Evolutionary conservation across 1,284 basidiomycete species (phyloP).

Genomic region (Cronartium ribicola): DNA sequence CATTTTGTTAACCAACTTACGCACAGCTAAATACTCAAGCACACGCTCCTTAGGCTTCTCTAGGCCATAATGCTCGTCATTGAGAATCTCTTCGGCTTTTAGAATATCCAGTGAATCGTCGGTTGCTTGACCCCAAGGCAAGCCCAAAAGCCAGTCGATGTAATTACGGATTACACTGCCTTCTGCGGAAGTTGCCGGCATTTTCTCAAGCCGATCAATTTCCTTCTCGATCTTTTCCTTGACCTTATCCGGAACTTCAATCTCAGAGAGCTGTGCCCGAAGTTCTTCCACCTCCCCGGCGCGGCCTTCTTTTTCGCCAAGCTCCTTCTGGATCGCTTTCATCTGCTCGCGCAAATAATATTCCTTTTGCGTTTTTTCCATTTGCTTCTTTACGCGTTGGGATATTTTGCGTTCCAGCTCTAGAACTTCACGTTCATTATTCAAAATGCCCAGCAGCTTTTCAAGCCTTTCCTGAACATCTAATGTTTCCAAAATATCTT

Average conservation of each 20-base stretch:
- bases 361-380: slow-evolving; percentile 93
- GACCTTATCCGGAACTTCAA: slow-evolving; percentile 86
- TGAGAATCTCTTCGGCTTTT: slow-evolving; percentile 77
- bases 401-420: slow-evolving; percentile 92
- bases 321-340: slow-evolving; percentile 97
- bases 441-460: slow-evolving; percentile 85
- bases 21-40: slow-evolving; percentile 94
- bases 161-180: slow-evolving; percentile 86
- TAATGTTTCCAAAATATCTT: slow-evolving; percentile 85
- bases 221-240: slow-evolving; percentile 97
- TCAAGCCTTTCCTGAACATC: slow-evolving; percentile 83
- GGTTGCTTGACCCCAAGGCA: slow-evolving; percentile 95
- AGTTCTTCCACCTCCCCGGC: slow-evolving; percentile 97
- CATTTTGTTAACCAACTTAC: slow-evolving; percentile 92
- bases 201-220: slow-evolving; percentile 78
- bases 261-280: slow-evolving; percentile 78
- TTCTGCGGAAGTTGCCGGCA: slow-evolving; percentile 85
- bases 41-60: slow-evolving; percentile 89
- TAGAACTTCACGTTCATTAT: slow-evolving; percentile 97
- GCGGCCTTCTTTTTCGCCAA: slow-evolving; percentile 94
- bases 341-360: slow-evolving; percentile 99
- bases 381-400: slow-evolving; percentile 91
- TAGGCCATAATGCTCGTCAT: slow-evolving; percentile 95
- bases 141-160: slow-evolving; percentile 78
- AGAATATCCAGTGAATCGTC: slow-evolving; percentile 86